Evolutionary conservation across 1,139 yeast species (phyloP).

Genomic region (Diutina pseudorugosa): DNA sequence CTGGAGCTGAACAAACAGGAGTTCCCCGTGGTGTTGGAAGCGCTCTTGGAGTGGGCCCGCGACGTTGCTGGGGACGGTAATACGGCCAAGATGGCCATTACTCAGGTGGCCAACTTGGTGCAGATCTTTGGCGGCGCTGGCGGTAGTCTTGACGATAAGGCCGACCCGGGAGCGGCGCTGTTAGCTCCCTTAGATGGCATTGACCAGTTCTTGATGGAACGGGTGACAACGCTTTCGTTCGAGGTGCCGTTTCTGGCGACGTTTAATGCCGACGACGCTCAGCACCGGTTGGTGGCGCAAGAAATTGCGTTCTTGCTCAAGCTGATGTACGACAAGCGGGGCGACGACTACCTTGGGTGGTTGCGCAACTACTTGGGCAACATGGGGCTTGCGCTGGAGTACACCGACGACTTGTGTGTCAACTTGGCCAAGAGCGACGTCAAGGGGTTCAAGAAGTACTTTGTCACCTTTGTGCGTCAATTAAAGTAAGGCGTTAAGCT

Average conservation of each 20-base stretch:
- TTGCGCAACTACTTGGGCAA: conserved; percentile 44
- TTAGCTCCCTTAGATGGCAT: conserved; percentile 56
- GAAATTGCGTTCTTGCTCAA: conserved; percentile 68
- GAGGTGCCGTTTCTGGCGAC: conserved; percentile 69
- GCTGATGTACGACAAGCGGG: conserved; percentile 21
- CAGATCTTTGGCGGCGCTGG: conserved; percentile 48
- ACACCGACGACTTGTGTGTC: conserved; percentile 45
- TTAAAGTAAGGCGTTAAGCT: conserved; percentile 13
- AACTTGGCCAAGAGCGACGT: conserved; percentile 41
- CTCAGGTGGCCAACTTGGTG: conserved; percentile 53
- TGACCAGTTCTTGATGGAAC: conserved; percentile 56
- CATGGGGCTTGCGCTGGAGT: conserved; percentile 47
- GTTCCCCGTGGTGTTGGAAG: conserved; percentile 52
- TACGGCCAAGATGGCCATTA: conserved; percentile 44
- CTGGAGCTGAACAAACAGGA: conserved; percentile 52
- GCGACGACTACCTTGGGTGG: conserved; percentile 36
- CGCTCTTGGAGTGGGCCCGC: conserved; percentile 55
- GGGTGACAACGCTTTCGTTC: conserved; percentile 56
- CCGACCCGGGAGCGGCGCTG: conserved; percentile 42
- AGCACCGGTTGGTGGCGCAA: conserved; percentile 57
- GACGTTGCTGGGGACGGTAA: conserved; percentile 41
- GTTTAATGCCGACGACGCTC: conserved; percentile 67
- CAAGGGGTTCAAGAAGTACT: conserved; percentile 55
- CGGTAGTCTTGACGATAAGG: conserved; percentile 48
- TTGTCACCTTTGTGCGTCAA: conserved; percentile 42